phyloP scores from a whole-genome alignment of 208 protist species.

The Crithidia sp. region DNA sequence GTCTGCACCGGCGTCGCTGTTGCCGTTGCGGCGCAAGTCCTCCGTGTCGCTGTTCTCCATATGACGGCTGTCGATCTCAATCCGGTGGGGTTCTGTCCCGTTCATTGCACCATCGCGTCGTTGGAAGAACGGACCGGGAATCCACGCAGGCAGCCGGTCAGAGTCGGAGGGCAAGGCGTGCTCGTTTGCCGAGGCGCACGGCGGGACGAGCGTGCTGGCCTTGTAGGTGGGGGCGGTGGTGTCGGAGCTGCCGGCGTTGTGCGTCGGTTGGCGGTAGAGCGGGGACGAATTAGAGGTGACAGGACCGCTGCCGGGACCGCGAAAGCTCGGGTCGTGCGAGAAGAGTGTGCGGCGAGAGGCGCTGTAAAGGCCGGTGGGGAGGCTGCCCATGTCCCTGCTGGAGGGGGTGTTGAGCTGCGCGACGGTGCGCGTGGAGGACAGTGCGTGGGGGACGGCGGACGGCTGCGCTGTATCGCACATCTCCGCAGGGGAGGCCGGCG shows the following conservation, averaged over 20 bases:
- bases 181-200: neutral
- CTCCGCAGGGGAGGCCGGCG: too few relatives aligned
- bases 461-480: neutral
- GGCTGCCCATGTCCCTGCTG: slow-evolving; percentile 16
- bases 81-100: too few relatives aligned
- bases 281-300: neutral
- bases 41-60: too few relatives aligned
- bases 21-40: too few relatives aligned
- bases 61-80: too few relatives aligned
- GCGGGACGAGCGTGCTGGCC: neutral
- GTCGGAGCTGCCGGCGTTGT: neutral
- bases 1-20: neutral
- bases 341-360: slow-evolving; percentile 10
- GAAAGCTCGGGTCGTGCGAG: neutral
- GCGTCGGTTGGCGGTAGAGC: neutral
- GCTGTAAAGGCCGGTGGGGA: slow-evolving; percentile 9
- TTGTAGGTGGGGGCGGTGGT: neutral
- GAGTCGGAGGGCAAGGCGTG: too few relatives aligned
- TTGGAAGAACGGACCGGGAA: too few relatives aligned
- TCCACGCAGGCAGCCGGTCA: too few relatives aligned
- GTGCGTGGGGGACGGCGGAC: neutral
- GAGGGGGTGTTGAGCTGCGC: slow-evolving; percentile 4
- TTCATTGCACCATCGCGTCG: too few relatives aligned
- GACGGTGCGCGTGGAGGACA: neutral
- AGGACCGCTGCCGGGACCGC: neutral